Percentiles rank a stretch among this genome's conserved stretches.
These are phyloP conservation scores for Aureobasidium sp. DNA, from an alignment of 2,329 filamentous ascomycete genomes.

Conservation along the genomic window DNA sequence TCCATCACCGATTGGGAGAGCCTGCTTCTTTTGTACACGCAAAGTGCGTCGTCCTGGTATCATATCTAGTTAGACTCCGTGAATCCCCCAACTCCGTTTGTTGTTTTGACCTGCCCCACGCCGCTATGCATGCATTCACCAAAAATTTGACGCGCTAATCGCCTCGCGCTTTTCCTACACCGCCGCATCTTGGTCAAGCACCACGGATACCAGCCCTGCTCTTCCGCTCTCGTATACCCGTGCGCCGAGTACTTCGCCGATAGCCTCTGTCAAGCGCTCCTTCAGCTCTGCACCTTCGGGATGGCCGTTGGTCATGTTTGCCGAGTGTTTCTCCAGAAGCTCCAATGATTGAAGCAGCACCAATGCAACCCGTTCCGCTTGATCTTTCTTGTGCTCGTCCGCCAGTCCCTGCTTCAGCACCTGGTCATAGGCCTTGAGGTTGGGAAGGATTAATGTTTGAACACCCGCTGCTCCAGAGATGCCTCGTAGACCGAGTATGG, in stretches of 20 bases:
- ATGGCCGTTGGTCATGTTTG: constrained; percentile 29
- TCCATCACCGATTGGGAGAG: constrained; percentile 9
- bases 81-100: background rate
- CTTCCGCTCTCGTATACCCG: constrained; percentile 23
- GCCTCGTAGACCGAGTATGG: constrained; percentile 68
- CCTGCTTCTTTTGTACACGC: background rate
- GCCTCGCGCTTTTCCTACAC: constrained; percentile 7
- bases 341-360: constrained; percentile 49
- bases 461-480: constrained; percentile 63
- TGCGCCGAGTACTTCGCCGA: constrained; percentile 22
- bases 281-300: constrained; percentile 31
- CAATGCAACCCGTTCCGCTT: constrained; percentile 52
- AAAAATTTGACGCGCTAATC: constrained; percentile 1
- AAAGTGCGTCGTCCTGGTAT: background rate
- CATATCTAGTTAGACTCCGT: background rate
- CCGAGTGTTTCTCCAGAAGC: constrained; percentile 41
- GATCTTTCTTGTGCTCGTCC: constrained; percentile 46
- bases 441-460: constrained; percentile 56
- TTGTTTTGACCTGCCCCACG: background rate
- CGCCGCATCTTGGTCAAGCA: constrained; percentile 28
- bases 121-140: background rate
- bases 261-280: constrained; percentile 32
- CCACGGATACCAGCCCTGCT: constrained; percentile 26
- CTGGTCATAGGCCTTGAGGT: constrained; percentile 54
- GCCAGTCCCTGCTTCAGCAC: constrained; percentile 48